Evolutionary conservation across 1,284 basidiomycete species (phyloP), one percentile per base, ranked within the genome.

Genomic region (Athelia sp.): DNA sequence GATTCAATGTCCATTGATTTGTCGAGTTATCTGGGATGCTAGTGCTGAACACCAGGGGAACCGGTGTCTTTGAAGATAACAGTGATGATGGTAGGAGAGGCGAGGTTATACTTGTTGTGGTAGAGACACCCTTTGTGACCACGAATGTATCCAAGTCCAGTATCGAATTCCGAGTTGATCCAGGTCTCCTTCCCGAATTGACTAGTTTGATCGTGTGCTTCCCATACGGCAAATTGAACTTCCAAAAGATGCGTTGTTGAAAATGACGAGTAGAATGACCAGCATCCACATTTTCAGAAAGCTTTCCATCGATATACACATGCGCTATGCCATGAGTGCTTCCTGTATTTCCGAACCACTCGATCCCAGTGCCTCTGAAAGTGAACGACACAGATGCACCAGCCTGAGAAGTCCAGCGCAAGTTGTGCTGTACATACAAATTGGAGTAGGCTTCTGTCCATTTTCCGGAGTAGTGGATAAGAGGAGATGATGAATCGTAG

Each of bases 341-440:
- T 53, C 77, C 80, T 43, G 68, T 73, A 56, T 72, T 77, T 22
- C 87, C 87, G 57, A 88, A 90, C 79, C 82, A 85, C 65, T 90
- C 87, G 55, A 90, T 73, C 1, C 85, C 84, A 10, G 81, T 83
- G 10, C 87, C 86, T 19, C 68, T 70, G 65, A 90, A 89, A 1
- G 72, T 71, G 63, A 87, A 77, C 3, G 70, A 69, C 43, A 78
- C 69, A 11, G 75, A 66, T n/a, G 85, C 80, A 45, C 72, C 73
- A 15, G 64, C 62, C 43, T 74, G 62, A 13, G 68, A 64, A 0
- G 82, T 81, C 58, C 71, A 73, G 21, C 71, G 75, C 18, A 80
- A 64, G 10, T 78, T 76, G n/a, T 75, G 71, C 21, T 73, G 65
- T 38, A 79, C 62, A 55, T 78, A 84, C 29, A 67, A 63, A 1